Conservation (phyloP, 192 early-diverging fungal genomes). For the Geranomyces michiganensis region DNA sequence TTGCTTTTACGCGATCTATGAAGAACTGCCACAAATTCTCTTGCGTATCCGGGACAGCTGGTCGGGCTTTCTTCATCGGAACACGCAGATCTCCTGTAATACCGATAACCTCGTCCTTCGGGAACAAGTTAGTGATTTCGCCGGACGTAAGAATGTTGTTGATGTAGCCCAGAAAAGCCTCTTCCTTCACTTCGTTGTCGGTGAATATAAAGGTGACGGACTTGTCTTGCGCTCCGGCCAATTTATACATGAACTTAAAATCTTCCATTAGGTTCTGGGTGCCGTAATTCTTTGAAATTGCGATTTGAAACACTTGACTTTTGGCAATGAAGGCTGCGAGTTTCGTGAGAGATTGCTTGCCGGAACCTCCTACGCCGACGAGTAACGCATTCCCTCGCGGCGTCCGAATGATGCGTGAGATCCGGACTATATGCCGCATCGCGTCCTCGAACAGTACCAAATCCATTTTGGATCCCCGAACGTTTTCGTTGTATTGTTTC, state of each 20-base stretch:
- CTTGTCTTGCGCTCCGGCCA: slow-evolving; percentile 62
- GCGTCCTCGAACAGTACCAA: slow-evolving; percentile 71
- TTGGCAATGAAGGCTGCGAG: slow-evolving; percentile 68
- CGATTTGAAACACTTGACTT: slow-evolving; percentile 65
- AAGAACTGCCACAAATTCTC: slow-evolving; percentile 73
- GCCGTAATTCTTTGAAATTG: slow-evolving; percentile 65
- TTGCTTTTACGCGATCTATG: slow-evolving; percentile 68
- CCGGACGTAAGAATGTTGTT: slow-evolving; percentile 71
- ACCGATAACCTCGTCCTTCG: slow-evolving; percentile 65
- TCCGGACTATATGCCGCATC: slow-evolving; percentile 68
- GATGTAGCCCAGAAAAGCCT: slow-evolving; percentile 65
- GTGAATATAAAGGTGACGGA: slow-evolving; percentile 68
- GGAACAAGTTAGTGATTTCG: slow-evolving; percentile 66
- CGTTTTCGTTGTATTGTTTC: slow-evolving; percentile 64
- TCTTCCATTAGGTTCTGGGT: slow-evolving; percentile 69
- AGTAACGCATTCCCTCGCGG: slow-evolving; percentile 63
- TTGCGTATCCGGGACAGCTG: slow-evolving; percentile 59
- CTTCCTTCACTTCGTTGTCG: slow-evolving; percentile 70
- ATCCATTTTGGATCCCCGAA: slow-evolving; percentile 67
- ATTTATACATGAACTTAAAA: slow-evolving; percentile 69
- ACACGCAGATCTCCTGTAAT: slow-evolving; percentile 59
- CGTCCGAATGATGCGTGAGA: slow-evolving; percentile 64
- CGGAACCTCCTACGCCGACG: slow-evolving; percentile 70
- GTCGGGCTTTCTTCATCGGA: slow-evolving; percentile 62
- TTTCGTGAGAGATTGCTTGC: slow-evolving; percentile 67